Evolutionary conservation across 73 alveolate species (phyloP).

Genomic region (Stentor roeselii): DNA sequence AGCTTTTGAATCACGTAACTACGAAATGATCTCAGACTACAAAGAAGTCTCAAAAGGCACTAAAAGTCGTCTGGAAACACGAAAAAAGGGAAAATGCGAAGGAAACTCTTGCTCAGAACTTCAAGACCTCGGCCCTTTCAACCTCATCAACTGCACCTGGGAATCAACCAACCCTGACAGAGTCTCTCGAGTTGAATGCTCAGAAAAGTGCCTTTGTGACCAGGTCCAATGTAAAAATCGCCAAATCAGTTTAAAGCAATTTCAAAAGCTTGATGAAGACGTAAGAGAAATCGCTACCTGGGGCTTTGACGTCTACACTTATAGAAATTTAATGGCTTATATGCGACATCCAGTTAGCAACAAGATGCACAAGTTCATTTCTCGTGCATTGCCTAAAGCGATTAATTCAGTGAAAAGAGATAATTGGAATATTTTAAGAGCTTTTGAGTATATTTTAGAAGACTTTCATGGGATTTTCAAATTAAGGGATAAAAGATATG

Average conservation of each 20-base stretch:
- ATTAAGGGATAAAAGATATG: slow-evolving; percentile 63
- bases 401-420: slow-evolving; percentile 60
- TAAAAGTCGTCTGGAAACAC: slow-evolving; percentile 43
- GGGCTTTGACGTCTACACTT: slow-evolving; percentile 95
- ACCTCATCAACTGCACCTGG: slow-evolving; percentile 67
- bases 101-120: slow-evolving; percentile 66
- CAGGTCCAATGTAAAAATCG: slow-evolving; percentile 67
- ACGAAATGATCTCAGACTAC: slow-evolving; percentile 60
- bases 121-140: slow-evolving; percentile 72
- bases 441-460: slow-evolving; percentile 65
- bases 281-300: slow-evolving; percentile 89
- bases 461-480: slow-evolving; percentile 52
- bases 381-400: slow-evolving; percentile 74
- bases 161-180: slow-evolving; percentile 62
- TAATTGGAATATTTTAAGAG: slow-evolving; percentile 79
- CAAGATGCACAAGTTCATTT: slow-evolving; percentile 76
- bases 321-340: slow-evolving; percentile 71
- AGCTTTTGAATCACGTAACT: slow-evolving; percentile 52
- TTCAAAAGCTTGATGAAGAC: slow-evolving; percentile 64
- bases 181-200: slow-evolving; percentile 73
- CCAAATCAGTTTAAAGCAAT: slow-evolving; percentile 62
- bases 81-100: slow-evolving; percentile 54
- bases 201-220: slow-evolving; percentile 72
- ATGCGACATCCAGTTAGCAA: slow-evolving; percentile 81
- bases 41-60: slow-evolving; percentile 52